Base-by-base conservation (phyloP, 371 early-diverging fungal species). In the Conidiobolus incongruus region DNA sequence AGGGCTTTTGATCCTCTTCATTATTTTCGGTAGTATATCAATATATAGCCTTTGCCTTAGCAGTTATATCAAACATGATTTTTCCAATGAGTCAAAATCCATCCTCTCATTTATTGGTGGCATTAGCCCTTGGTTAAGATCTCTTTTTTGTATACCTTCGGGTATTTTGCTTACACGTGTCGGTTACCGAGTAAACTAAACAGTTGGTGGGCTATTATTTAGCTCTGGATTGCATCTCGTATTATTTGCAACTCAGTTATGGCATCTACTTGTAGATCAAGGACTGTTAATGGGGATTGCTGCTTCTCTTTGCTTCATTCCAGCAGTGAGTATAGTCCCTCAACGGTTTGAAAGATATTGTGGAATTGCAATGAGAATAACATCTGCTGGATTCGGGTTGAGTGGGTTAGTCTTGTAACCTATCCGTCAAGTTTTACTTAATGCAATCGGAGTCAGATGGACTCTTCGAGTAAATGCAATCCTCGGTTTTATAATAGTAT, bases 371-470 rank as follows among this genome's bases (percentile, higher is more conserved):
- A 62, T 73, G 5, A 86, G 84, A 1, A 51, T 89, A 1, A 70
- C 75, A 30, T 67, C 70, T 23, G 62, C 77, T 46, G 88, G 88
- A 3, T 67, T 70, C 4, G 87, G 87, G 7, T 51, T 81, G 23
- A 84, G 83, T 21, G 84, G 83, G 0, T 59, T 83, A 2, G 62
- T 74, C 16, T 55, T 81, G 50, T 68, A 76, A 0, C 74, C 77
- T 16, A 49, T 85, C 4, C 56, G 73, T 48, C 71, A 66, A 28
- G 47, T 45, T 16, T 49, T 81, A 5, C 64, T 81, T 39, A 51
- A 58, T 21, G 54, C 45, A 4, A 47, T 74, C 2, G 81, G 78
- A 0, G 51, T 62, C 29, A 57, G 58, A 7, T 77, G 72, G 71
- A 59, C 80, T 3, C 51, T 81, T 32, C 66, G 80, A 4, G 58